These are phyloP conservation scores for Taphrina betulina DNA, from an alignment of 1,139 yeast genomes.

Conservation along the genomic window DNA sequence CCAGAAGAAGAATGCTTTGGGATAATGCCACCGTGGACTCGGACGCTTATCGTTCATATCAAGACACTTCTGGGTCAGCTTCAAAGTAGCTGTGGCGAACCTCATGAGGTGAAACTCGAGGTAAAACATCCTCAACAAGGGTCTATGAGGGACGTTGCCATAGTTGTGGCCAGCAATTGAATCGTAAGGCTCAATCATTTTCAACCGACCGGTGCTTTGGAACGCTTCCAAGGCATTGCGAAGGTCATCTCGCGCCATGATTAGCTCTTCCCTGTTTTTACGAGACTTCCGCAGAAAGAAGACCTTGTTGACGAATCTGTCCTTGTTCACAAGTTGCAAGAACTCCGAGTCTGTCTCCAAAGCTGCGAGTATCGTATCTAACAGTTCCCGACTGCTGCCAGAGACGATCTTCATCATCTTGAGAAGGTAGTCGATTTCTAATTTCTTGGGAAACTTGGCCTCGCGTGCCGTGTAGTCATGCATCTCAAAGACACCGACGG, in stretches of 20 bases:
- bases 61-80: constrained; percentile 27
- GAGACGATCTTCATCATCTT: constrained; percentile 16
- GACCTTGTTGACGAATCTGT: constrained; percentile 27
- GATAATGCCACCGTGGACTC: constrained; percentile 17
- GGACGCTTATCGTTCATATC: constrained; percentile 22
- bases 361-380: constrained; percentile 25
- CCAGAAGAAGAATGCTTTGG: constrained; percentile 2
- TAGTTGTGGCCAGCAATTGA: constrained; percentile 1
- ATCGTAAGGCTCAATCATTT: constrained; percentile 26
- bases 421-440: constrained; percentile 10
- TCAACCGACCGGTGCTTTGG: constrained; percentile 16
- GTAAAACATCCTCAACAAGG: constrained; percentile 22
- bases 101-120: constrained; percentile 30
- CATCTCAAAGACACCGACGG: constrained; percentile 34
- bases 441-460: constrained; percentile 4
- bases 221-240: constrained; percentile 20
- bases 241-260: constrained; percentile 12
- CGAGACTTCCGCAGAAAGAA: too few relatives aligned
- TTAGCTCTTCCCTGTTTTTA: not conserved
- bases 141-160: constrained; percentile 15
- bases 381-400: constrained; percentile 14
- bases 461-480: constrained; percentile 33
- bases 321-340: constrained; percentile 28
- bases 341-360: constrained; percentile 19
- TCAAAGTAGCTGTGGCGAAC: constrained; percentile 27